A percentile compares a stretch with the other conserved stretches of the same genome.
Evolutionary conservation across 2,329 filamentous ascomycete species (phyloP).

Genomic region (Macrophomina pseudophaseolina): DNA sequence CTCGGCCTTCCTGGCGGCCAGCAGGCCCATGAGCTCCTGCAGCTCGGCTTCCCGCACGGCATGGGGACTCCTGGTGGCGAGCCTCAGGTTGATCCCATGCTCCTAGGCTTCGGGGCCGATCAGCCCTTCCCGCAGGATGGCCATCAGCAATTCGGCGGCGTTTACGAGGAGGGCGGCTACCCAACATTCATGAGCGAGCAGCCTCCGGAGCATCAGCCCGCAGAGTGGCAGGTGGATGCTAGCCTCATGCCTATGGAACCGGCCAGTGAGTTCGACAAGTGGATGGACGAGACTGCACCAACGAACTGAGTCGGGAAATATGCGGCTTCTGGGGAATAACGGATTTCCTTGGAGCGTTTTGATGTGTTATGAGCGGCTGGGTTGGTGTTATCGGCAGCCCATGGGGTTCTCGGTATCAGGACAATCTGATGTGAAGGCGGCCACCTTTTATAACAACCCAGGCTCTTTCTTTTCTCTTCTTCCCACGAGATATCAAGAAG

Average conservation of each 20-base stretch:
- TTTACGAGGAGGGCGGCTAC: not conserved
- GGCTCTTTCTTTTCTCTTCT: not conserved
- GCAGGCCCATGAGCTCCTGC: conserved; percentile 43
- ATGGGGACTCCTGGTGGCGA: not conserved
- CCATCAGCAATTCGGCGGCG: conserved; percentile 2
- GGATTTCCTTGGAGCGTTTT: not conserved
- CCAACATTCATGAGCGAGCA: conserved; percentile 6
- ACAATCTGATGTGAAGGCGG: conserved; percentile 1
- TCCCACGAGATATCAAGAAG: not conserved
- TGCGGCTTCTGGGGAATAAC: not conserved
- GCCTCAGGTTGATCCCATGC: conserved; percentile 47
- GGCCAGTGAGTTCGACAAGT: conserved; percentile 54
- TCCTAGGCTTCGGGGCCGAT: conserved; percentile 38
- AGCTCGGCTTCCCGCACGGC: conserved; percentile 31
- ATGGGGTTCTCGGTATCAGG: not conserved
- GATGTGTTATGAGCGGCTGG: not conserved
- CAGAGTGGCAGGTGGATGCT: conserved; percentile 45
- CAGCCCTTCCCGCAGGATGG: conserved; percentile 10
- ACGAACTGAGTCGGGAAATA: not conserved
- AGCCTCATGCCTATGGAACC: conserved; percentile 45
- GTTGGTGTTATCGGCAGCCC: not conserved
- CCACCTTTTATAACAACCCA: conserved; percentile 1
- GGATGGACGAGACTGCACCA: conserved; percentile 43
- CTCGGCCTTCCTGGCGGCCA: conserved; percentile 48
- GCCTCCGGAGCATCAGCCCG: conserved; percentile 26